A percentile compares a stretch with the other conserved stretches of the same genome.
phyloP scores from a whole-genome alignment of 179 eudicot species.

The Sideroxylon spinosum region DNA sequence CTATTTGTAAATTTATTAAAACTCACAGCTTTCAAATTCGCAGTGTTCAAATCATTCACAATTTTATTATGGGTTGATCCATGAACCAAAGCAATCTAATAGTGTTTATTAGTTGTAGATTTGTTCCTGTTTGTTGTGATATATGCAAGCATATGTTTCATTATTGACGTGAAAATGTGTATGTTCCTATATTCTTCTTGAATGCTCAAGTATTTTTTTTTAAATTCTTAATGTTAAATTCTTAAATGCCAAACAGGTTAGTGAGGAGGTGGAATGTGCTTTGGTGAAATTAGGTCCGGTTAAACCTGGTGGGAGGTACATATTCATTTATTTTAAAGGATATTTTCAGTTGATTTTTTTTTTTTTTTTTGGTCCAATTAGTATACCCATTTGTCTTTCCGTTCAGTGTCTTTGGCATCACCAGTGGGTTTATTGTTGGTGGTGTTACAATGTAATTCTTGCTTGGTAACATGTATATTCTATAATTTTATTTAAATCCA shows the following conservation, averaged over 20 bases:
- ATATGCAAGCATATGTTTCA: not conserved
- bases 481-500: too few relatives aligned
- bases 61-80: too few relatives aligned
- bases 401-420: not conserved
- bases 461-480: not conserved
- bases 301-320: slow-evolving; percentile 61
- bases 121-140: not conserved
- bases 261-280: slow-evolving; percentile 99
- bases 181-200: not conserved
- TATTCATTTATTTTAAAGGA: not conserved
- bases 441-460: not conserved
- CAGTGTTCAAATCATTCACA: too few relatives aligned
- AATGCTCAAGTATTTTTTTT: slow-evolving; percentile 4
- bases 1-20: too few relatives aligned
- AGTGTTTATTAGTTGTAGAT: too few relatives aligned
- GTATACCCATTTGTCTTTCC: not conserved
- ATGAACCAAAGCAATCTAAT: too few relatives aligned
- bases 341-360: not conserved
- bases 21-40: too few relatives aligned
- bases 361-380: not conserved
- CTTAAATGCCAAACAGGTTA: slow-evolving; percentile 55
- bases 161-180: not conserved
- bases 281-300: slow-evolving; percentile 77
- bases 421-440: not conserved
- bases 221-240: not conserved